Evolutionary conservation across 2,329 filamentous ascomycete species (phyloP), one percentile per base, ranked within the genome.

Genomic region (Claviceps humidiphila): DNA sequence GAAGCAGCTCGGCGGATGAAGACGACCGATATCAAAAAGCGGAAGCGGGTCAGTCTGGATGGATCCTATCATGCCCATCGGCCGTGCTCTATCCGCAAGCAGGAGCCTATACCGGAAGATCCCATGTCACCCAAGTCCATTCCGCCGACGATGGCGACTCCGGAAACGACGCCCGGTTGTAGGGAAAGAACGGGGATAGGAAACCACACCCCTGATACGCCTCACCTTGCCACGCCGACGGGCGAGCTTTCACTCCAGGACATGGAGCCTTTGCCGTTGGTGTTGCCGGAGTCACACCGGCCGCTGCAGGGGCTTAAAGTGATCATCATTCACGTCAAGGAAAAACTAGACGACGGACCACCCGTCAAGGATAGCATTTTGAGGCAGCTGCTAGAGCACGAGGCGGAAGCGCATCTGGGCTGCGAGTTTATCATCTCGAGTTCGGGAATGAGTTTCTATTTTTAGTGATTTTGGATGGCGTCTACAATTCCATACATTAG

Each of bases 281-380:
- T 46, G 26, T 13, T 51, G 37, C 57, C 53, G 17, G 56, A 62
- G 2, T 42, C 62, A n/a, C 58, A 55, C 5, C 53, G 63, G 62
- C 82, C 82, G 6, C 73, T 98, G 4, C 72, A 75, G 50, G 89
- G 89, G 0, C 64, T 97, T 30, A 85, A 82, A 56, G 74, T 98
- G 1, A 82, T 96, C 49, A 81, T 97, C 52, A 97, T 97, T 40
- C 93, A 98, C 64, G 80, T 97, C 62, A 98, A 98, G 66, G 91
- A 97, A 58, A 84, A 78, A 22, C 71, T 96, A 52, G 73, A 75
- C 8, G 89, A 95, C 63, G 87, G 81, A 0, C 79, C 80, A 71
- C 47, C 80, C 77, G 2, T 77, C 73, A 39, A 69, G 0, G 81
- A 87, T 3, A 75, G 69, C 2, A 95, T 97, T 39, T 60, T 93